Evolutionary conservation across 306 rosid genomes (phyloP).

Genomic region (Astragalus membranaceus): DNA sequence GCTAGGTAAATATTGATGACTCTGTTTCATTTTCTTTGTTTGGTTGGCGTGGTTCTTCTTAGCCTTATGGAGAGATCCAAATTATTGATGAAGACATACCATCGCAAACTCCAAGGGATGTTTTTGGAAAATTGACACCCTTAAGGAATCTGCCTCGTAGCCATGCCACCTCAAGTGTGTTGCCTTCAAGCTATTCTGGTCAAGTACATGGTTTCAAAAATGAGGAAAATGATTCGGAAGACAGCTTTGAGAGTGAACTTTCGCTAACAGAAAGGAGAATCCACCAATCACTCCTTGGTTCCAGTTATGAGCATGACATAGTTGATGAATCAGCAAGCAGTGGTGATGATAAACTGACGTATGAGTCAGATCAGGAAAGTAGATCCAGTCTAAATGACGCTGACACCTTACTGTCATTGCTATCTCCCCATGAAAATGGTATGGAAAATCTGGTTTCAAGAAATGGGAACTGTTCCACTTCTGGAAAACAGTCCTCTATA

Average conservation of each 20-base stretch:
- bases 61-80: slow-evolving; percentile 92
- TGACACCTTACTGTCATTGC: slow-evolving; percentile 32
- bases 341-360: slow-evolving; percentile 32
- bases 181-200: slow-evolving; percentile 32
- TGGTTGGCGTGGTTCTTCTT: slow-evolving; percentile 16
- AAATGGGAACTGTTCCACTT: slow-evolving; percentile 43
- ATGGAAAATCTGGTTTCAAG: slow-evolving; percentile 26
- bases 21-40: slow-evolving; percentile 19
- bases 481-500: slow-evolving; percentile 31
- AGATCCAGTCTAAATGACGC: slow-evolving; percentile 33
- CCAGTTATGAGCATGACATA: slow-evolving; percentile 32
- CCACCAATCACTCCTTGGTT: slow-evolving; percentile 49
- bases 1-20: slow-evolving; percentile 16
- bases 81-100: slow-evolving; percentile 86
- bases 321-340: slow-evolving; percentile 53
- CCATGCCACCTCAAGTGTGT: neutral
- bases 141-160: slow-evolving; percentile 18
- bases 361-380: slow-evolving; percentile 42
- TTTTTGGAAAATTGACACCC: slow-evolving; percentile 52
- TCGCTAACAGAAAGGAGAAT: slow-evolving; percentile 53
- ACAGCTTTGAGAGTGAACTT: slow-evolving; percentile 68
- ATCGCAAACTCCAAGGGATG: slow-evolving; percentile 70
- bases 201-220: slow-evolving; percentile 28
- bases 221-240: slow-evolving; percentile 54
- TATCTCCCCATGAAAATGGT: slow-evolving; percentile 33